These are phyloP conservation scores for Aspergillus udagawae DNA, from an alignment of 2,329 filamentous ascomycete species.

Conservation along the genomic window DNA sequence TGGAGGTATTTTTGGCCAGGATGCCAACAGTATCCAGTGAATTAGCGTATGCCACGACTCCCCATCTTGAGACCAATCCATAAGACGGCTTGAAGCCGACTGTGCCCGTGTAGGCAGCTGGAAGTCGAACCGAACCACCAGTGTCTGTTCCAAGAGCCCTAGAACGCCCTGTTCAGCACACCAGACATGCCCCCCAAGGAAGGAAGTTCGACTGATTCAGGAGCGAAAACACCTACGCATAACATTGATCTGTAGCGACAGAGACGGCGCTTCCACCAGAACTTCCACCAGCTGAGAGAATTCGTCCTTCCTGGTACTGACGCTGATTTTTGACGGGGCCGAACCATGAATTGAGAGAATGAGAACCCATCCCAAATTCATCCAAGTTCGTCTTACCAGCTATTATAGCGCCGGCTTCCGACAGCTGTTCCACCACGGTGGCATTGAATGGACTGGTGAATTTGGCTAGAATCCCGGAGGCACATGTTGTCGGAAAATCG, in stretches of 20 bases:
- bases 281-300: constrained; percentile 74
- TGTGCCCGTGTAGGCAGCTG: constrained; percentile 78
- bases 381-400: constrained; percentile 88
- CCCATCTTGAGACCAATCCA: constrained; percentile 77
- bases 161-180: constrained; percentile 8
- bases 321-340: constrained; percentile 59
- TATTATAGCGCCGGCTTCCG: constrained; percentile 58
- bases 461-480: constrained; percentile 66
- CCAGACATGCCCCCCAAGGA: constrained; percentile 1
- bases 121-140: constrained; percentile 80
- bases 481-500: constrained; percentile 73
- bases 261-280: constrained; percentile 91
- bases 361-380: constrained; percentile 93
- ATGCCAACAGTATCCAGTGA: constrained; percentile 88
- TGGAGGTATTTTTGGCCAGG: constrained; percentile 54
- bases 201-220: background rate
- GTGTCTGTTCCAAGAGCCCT: constrained; percentile 88
- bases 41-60: constrained; percentile 88
- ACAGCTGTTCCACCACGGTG: constrained; percentile 69
- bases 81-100: constrained; percentile 92
- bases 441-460: constrained; percentile 77
- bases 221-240: constrained; percentile 44
- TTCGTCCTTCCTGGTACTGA: constrained; percentile 32
- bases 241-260: constrained; percentile 62
- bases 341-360: constrained; percentile 65